These are phyloP conservation scores for Geosmithia flava DNA, from an alignment of 2,329 filamentous ascomycete species.

Conservation along the genomic window DNA sequence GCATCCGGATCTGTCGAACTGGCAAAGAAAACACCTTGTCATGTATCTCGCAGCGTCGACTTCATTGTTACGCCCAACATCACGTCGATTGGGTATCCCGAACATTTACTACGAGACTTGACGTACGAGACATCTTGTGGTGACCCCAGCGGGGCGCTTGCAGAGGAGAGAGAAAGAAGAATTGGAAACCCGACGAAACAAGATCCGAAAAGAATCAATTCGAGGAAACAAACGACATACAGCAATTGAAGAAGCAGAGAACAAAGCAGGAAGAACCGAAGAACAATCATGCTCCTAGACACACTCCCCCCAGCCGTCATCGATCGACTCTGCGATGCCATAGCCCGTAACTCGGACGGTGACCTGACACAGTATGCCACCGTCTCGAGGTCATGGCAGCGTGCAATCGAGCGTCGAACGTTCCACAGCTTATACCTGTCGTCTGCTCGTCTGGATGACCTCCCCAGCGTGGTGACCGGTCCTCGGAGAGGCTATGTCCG, in stretches of 20 bases:
- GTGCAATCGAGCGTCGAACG: conserved; percentile 1
- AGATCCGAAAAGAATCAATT: too few relatives aligned
- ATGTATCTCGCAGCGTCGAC: too few relatives aligned
- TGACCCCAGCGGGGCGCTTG: too few relatives aligned
- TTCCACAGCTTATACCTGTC: conserved; percentile 1
- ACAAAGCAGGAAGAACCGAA: background rate
- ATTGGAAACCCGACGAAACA: too few relatives aligned
- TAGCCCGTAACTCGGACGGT: background rate
- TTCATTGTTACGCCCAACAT: too few relatives aligned
- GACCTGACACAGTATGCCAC: conserved; percentile 1
- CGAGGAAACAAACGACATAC: background rate
- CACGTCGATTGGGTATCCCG: too few relatives aligned
- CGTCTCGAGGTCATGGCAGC: conserved; percentile 1
- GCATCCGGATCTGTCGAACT: too few relatives aligned
- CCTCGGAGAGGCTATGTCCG: background rate
- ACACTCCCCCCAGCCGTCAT: background rate
- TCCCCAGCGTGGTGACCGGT: background rate
- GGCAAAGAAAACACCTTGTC: too few relatives aligned
- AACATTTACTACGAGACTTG: too few relatives aligned
- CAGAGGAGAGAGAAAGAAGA: too few relatives aligned
- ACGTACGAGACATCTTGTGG: too few relatives aligned
- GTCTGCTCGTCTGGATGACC: background rate
- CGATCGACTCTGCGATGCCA: background rate
- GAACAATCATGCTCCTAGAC: background rate
- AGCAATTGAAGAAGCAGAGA: background rate